phyloP scores from a whole-genome alignment of 257 asterid genomes.

The Solanum sejunctum region DNA sequence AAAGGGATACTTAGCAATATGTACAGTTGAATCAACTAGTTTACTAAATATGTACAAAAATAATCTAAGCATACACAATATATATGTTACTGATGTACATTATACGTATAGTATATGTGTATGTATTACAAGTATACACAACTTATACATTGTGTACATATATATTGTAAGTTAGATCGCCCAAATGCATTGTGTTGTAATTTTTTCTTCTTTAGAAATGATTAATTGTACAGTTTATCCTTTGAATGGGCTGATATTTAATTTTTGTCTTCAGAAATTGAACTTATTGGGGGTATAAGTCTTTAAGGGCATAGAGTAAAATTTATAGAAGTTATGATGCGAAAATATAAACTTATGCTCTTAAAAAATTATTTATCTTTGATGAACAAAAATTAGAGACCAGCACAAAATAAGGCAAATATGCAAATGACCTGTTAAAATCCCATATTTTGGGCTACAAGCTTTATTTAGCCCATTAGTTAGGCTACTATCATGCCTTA shows the following conservation, averaged over 20 bases:
- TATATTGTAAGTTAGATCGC: not conserved
- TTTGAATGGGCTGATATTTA: not conserved
- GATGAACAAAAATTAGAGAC: no score
- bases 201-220: not conserved
- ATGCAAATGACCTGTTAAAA: no score
- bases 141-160: not conserved
- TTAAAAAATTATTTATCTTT: no score
- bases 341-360: no score
- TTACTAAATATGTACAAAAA: not conserved
- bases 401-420: no score
- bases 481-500: not conserved
- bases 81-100: not conserved
- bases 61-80: not conserved
- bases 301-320: no score
- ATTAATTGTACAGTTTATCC: not conserved
- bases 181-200: not conserved
- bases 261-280: no score
- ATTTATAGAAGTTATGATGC: no score
- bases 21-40: not conserved
- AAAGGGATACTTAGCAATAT: not conserved
- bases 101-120: not conserved
- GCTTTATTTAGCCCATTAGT: not conserved
- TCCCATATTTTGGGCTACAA: not conserved
- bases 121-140: not conserved
- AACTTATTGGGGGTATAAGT: not conserved